Percentiles rank a stretch among this genome's conserved stretches.
These are phyloP conservation scores for Vitis riparia DNA, from an alignment of 164 flowering plant species.

Conservation along the genomic window DNA sequence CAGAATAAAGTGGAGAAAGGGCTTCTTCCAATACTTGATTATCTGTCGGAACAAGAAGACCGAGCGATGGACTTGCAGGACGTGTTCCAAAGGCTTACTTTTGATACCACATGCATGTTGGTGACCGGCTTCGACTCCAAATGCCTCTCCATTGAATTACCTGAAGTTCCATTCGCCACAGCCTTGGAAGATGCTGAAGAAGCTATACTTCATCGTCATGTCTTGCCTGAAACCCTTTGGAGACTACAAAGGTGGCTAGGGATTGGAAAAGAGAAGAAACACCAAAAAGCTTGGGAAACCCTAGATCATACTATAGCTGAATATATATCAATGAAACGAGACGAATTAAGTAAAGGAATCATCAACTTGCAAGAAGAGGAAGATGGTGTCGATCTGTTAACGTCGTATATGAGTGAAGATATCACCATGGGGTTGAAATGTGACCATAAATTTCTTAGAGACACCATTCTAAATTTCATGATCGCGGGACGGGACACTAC, in stretches of 20 bases:
- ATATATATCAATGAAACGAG: conserved; percentile 18
- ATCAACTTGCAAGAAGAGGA: background rate
- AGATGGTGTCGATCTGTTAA: conserved; percentile 18
- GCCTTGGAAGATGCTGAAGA: conserved; percentile 36
- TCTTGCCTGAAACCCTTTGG: conserved; percentile 34
- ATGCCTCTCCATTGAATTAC: conserved; percentile 27
- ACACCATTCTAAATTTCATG: conserved; percentile 27
- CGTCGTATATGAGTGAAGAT: conserved; percentile 11
- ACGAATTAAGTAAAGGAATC: background rate
- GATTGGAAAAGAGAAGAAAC: conserved; percentile 39
- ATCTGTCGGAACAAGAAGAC: background rate
- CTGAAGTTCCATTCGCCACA: conserved; percentile 18
- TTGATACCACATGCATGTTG: conserved; percentile 29
- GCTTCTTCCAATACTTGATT: conserved; percentile 34
- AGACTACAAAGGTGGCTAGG: conserved; percentile 38
- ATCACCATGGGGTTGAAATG: background rate
- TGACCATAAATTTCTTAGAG: conserved; percentile 26
- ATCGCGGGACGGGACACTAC: conserved; percentile 45
- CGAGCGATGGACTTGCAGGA: conserved; percentile 40
- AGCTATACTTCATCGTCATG: conserved; percentile 28
- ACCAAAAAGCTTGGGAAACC: conserved; percentile 20
- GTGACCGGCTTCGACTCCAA: conserved; percentile 35
- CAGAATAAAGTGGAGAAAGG: conserved; percentile 26
- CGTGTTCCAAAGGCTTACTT: conserved; percentile 33
- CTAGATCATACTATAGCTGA: conserved; percentile 24